Evolutionary conservation across 2,329 filamentous ascomycete genomes (phyloP), one percentile per base, ranked within the genome.

Genomic region (Penicillium sp.): DNA sequence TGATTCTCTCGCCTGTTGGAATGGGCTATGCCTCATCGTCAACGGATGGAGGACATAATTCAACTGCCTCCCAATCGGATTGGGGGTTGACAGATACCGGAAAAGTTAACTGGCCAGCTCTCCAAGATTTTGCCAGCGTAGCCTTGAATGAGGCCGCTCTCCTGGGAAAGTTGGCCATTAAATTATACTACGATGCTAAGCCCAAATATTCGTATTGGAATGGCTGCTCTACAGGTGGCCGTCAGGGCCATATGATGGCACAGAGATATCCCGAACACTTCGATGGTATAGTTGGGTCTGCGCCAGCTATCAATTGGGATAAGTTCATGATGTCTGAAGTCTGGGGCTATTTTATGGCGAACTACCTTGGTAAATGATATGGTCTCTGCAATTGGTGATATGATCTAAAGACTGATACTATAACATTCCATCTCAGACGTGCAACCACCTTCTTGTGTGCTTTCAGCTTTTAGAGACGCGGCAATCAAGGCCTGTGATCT

Each of bases 231-330:
- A 52, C 46, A 3, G 66, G 66, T 16, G 66, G 65, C 10, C 54
- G 66, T 7, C 64, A 67, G 23, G 64, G 61, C 1, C 51, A 60
- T 14, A 59, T 65, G 54, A 45, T 79, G 10, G 79, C 81, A 0
- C 78, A 87, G 59, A 60, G 68, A 3, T 84, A 78, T 55, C 83
- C 84, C 0, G 72, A 78, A 7, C 42, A 44, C 4, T 50, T 45
- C 42, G 48, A 45, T 44, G 44, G 33, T 31, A 29, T 47, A 43
- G 19, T 46, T 10, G 34, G 28, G 11, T 18, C 28, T 23, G 36
- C 24, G 23, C 31, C 36, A 3, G 36, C 52, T n/a, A 55, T 55
- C n/a, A 55, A 55, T 21, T 55, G 48, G 48, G 28, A 33, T 18
- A 47, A 28, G 21, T 65, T 61, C 4, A 52, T 56, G 3, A 48